A percentile compares a stretch with the other conserved stretches of the same genome.
phyloP scores from a whole-genome alignment of 2,329 filamentous ascomycete genomes.

The Monilinia fructigena region DNA sequence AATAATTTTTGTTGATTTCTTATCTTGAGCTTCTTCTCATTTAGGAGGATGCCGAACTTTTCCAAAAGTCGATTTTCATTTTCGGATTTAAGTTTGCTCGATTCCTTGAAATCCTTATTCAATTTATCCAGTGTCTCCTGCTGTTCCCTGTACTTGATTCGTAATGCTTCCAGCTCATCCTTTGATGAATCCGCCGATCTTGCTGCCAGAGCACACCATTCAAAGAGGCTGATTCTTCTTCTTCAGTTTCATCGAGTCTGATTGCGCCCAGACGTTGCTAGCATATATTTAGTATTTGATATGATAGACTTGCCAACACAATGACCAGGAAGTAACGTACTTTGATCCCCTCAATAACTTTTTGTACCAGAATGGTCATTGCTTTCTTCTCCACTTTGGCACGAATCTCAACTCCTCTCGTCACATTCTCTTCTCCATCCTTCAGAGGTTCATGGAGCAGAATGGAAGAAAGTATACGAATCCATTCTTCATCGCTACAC shows the following conservation, averaged over 20 bases:
- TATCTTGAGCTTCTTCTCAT: conserved; percentile 79
- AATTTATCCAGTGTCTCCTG: conserved; percentile 58
- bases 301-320: conserved; percentile 6
- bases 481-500: conserved; percentile 66
- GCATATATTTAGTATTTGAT: conserved; percentile 25
- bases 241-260: conserved; percentile 50
- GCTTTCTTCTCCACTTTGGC: conserved; percentile 55
- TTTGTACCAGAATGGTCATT: conserved; percentile 63
- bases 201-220: conserved; percentile 66
- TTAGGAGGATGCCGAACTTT: conserved; percentile 69
- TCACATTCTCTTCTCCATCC: conserved; percentile 48
- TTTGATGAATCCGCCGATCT: conserved; percentile 36
- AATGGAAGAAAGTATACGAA: conserved; percentile 55
- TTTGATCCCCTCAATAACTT: conserved; percentile 66
- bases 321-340: conserved; percentile 45
- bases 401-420: conserved; percentile 61
- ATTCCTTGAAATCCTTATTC: conserved; percentile 61
- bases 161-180: conserved; percentile 38
- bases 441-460: conserved; percentile 49
- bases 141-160: conserved; percentile 47
- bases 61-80: conserved; percentile 65
- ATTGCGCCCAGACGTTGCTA: conserved; percentile 71
- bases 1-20: conserved; percentile 68
- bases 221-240: conserved; percentile 64
- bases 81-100: conserved; percentile 63